These are phyloP conservation scores for Hondaea fermentalgiana DNA, from an alignment of 108 stramenopile genomes.

Conservation along the genomic window DNA sequence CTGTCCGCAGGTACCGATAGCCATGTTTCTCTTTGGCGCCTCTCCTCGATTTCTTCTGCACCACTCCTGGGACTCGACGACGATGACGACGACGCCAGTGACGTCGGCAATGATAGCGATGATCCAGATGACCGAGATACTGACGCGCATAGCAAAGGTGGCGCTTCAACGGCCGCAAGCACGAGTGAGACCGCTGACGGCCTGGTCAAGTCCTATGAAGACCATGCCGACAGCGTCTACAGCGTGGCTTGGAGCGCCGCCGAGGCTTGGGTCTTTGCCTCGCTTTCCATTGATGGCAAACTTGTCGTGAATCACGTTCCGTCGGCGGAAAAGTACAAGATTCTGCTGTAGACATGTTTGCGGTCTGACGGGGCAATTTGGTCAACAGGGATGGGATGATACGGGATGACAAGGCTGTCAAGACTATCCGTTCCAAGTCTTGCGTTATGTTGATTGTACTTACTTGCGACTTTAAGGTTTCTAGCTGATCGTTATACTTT, in stretches of 20 bases:
- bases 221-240: constrained; percentile 69
- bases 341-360: constrained; percentile 62
- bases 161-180: too few species aligned
- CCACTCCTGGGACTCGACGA: constrained; percentile 64
- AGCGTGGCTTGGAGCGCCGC: constrained; percentile 77
- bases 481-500: too few species aligned
- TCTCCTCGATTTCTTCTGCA: constrained; percentile 81
- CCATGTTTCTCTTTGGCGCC: constrained; percentile 81
- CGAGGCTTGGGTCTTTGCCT: constrained; percentile 87
- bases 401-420: too few species aligned
- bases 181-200: constrained; percentile 54
- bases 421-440: too few species aligned
- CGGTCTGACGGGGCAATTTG: too few species aligned
- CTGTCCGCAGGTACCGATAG: constrained; percentile 80
- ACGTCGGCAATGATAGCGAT: constrained; percentile 23
- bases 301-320: constrained; percentile 84
- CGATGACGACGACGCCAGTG: constrained; percentile 41
- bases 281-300: constrained; percentile 79
- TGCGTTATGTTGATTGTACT: too few species aligned
- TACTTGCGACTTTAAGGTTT: too few species aligned
- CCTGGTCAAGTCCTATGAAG: constrained; percentile 63
- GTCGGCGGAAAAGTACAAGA: constrained; percentile 97
- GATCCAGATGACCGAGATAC: background rate
- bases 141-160: background rate
- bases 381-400: too few species aligned